Base-by-base conservation (phyloP, 2,329 filamentous ascomycete genomes). In the Paracorniculantispora psalliotae region DNA sequence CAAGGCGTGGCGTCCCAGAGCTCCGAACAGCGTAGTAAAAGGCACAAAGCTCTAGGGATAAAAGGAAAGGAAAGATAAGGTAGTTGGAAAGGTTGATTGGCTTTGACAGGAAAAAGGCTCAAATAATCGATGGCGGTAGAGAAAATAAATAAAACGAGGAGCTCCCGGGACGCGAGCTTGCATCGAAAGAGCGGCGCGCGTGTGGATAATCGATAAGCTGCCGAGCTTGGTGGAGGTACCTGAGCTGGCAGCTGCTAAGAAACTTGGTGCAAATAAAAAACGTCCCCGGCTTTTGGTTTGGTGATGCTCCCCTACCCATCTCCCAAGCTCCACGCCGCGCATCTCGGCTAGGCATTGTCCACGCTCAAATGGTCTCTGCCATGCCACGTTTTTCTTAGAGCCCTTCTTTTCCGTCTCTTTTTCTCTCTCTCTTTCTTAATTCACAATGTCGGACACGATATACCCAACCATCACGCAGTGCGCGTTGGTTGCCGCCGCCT, bases 391-490 rank as follows among this genome's bases (percentile, higher is more conserved):
- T 15, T 5, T 19, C 19, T 5, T 58, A 51, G 35, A 21, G 8
- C 15, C 13, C 8, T 10, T 26, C 10, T 37, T 21, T 44, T 35
- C n/a, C n/a, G n/a, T n/a, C n/a, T n/a, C 15, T 35, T 8, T n/a
- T 44, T 10, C 15, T 19, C 21, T 10, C 48, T 55, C 33, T 25
- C 15, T 51, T 55, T 49, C 49, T 25, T 50, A 39, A 63, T 55
- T 60, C 66, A 72, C 66, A 68, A 96, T 96, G 91, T 81, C 86
- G 69, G 90, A 93, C 37, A 49, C 59, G 64, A 75, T 86, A 57
- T 92, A 92, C 72, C 94, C 94, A 59, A 90, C 92, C n/a, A 81
- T 97, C 73, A 79, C 85, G 72, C 92, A 97, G 78, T 92, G 89
- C 79, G 91, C 91, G 65, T 77, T 96, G 65, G 87, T 96, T 64